Evolutionary conservation across 345 rosid genomes (phyloP).

Genomic region (Linum lewisii): DNA sequence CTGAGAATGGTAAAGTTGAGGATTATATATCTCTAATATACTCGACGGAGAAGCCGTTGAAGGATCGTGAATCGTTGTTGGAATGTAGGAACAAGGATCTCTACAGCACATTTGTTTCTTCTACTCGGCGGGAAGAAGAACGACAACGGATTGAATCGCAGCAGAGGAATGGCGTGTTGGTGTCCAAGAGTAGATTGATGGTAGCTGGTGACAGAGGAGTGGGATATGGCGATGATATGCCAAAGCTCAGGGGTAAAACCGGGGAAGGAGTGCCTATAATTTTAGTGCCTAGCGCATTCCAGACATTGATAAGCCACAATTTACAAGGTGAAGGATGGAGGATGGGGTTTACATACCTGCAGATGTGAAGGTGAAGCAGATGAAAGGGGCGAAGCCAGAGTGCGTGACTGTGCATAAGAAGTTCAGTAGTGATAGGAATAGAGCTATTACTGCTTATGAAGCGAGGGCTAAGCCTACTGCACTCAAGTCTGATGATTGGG

Average conservation of each 20-base stretch:
- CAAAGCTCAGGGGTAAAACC: constrained; percentile 45
- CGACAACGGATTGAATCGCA: neutral
- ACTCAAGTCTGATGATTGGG: constrained; percentile 85
- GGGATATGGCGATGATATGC: constrained; percentile 49
- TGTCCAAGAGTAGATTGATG: constrained; percentile 60
- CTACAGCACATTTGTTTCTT: constrained; percentile 58
- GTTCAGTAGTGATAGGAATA: constrained; percentile 78
- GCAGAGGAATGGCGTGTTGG: constrained; percentile 2
- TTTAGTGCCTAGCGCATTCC: constrained; percentile 88
- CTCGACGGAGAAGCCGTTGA: constrained; percentile 61
- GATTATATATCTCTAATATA: constrained; percentile 36
- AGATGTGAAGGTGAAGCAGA: constrained; percentile 78
- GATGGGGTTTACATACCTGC: constrained; percentile 80
- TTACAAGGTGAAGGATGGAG: constrained; percentile 89
- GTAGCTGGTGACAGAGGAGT: constrained; percentile 74
- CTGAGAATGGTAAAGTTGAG: too few species aligned
- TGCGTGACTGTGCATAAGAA: constrained; percentile 94
- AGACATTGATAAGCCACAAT: constrained; percentile 82
- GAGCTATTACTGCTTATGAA: constrained; percentile 84
- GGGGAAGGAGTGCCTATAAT: constrained; percentile 95
- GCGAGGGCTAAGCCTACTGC: constrained; percentile 90
- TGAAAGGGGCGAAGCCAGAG: constrained; percentile 81
- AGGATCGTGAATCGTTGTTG: constrained; percentile 59
- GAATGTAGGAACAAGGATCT: constrained; percentile 72
- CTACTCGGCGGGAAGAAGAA: constrained; percentile 44